A percentile compares a stretch with the other conserved stretches of the same genome.
phyloP scores from a whole-genome alignment of 768 basidiomycete species.

The Calocybe gangraenosa region DNA sequence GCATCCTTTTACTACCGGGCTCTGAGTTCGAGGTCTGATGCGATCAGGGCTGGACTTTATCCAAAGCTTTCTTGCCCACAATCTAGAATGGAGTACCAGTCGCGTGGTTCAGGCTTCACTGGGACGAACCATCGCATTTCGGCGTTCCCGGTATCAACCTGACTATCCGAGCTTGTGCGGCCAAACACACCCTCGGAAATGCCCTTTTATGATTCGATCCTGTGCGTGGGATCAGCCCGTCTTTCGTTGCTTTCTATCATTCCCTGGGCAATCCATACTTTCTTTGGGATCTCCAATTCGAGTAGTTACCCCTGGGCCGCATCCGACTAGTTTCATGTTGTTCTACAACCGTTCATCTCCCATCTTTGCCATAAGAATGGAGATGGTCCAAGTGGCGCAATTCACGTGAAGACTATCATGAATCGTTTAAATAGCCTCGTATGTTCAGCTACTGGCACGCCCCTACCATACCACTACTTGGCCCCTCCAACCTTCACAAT shows the following conservation, averaged over 20 bases:
- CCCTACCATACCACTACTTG: background rate
- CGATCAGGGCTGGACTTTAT: background rate
- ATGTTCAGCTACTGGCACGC: no score
- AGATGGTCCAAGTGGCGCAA: constrained; percentile 10
- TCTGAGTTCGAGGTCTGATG: background rate
- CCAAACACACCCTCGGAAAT: background rate
- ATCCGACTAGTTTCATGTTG: constrained; percentile 6
- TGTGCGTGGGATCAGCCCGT: constrained; percentile 3
- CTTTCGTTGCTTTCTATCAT: background rate
- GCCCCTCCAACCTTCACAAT: background rate
- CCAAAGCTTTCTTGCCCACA: background rate
- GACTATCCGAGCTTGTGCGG: background rate
- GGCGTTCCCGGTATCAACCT: background rate
- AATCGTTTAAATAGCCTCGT: background rate
- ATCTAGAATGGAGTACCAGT: background rate
- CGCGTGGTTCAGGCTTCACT: background rate
- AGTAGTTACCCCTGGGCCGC: background rate
- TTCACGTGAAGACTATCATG: constrained; percentile 8
- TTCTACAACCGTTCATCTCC: background rate
- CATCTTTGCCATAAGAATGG: constrained; percentile 1
- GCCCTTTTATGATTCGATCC: background rate
- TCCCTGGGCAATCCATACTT: background rate
- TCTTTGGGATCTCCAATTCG: constrained; percentile 2
- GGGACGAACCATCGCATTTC: background rate
- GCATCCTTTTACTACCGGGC: background rate